Evolutionary conservation across 352 stramenopile species (phyloP).

Genomic region (Phytopythium aichiense): DNA sequence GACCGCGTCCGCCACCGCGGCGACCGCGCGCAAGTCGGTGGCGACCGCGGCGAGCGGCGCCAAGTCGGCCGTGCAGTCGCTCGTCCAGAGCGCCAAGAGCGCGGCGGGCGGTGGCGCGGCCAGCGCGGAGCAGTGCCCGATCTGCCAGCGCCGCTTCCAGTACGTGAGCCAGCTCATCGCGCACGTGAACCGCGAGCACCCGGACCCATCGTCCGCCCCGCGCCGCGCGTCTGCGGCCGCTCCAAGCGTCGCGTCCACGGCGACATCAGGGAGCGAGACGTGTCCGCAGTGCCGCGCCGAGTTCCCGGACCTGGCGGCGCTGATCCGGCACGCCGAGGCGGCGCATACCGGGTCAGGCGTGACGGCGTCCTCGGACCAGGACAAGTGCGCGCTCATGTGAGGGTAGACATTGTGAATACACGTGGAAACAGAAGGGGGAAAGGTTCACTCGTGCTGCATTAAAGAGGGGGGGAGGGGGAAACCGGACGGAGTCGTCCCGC

Average conservation of each 20-base stretch:
- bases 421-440: neutral
- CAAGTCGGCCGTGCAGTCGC: conserved; percentile 33
- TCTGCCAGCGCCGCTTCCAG: conserved; percentile 68
- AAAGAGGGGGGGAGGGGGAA: conserved; percentile 7
- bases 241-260: neutral
- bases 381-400: conserved; percentile 67
- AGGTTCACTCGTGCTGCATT: neutral
- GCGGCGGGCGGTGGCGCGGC: conserved; percentile 23
- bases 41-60: conserved; percentile 30
- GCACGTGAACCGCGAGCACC: conserved; percentile 69
- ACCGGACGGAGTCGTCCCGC: neutral
- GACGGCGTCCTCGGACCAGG: conserved; percentile 21
- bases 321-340: conserved; percentile 64
- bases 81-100: conserved; percentile 45
- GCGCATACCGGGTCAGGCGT: conserved; percentile 20
- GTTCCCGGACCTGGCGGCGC: conserved; percentile 43
- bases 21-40: conserved; percentile 16
- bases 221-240: conserved; percentile 2
- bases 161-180: conserved; percentile 73
- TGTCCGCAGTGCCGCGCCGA: conserved; percentile 65
- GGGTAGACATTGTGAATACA: neutral
- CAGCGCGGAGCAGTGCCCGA: conserved; percentile 54
- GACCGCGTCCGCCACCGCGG: conserved; percentile 3
- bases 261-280: conserved; percentile 31
- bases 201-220: conserved; percentile 23